Conservation (phyloP, 805 yeast species). For the Scheffersomyces stipitis region DNA sequence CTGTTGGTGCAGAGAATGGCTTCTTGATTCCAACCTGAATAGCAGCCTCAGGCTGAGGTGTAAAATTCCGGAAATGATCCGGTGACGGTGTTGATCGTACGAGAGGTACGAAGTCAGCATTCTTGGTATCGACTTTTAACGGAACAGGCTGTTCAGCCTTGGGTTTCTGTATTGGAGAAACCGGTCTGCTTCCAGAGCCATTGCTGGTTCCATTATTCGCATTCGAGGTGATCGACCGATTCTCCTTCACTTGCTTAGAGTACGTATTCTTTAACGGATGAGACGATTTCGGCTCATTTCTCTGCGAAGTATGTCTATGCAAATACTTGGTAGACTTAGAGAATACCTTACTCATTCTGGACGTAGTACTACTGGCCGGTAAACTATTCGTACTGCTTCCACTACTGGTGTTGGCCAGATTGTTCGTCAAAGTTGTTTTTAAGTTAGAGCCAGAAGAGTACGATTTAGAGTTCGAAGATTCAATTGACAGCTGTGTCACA, state of each 20-base stretch:
- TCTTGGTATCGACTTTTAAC: background rate
- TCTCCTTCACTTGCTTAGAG: constrained; percentile 31
- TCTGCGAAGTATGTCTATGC: constrained; percentile 19
- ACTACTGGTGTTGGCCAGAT: constrained; percentile 1
- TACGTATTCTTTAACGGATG: constrained; percentile 27
- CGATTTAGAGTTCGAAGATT: background rate
- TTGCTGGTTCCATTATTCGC: constrained; percentile 2
- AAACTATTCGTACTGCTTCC: background rate
- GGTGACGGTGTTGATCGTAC: constrained; percentile 1
- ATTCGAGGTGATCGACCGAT: constrained; percentile 25
- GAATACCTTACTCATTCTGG: constrained; percentile 22
- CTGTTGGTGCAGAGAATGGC: background rate
- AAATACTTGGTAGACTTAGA: constrained; percentile 28
- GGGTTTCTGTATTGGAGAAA: constrained; percentile 15
- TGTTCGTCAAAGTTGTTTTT: constrained; percentile 2
- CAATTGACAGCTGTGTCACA: background rate
- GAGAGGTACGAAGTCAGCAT: background rate
- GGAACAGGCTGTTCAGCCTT: constrained; percentile 1
- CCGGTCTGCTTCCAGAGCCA: constrained; percentile 17
- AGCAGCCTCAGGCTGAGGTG: background rate
- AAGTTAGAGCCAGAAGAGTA: constrained; percentile 1
- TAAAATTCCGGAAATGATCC: background rate
- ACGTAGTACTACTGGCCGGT: background rate
- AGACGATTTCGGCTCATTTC: constrained; percentile 5
- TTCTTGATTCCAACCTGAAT: background rate